A percentile compares a stretch with the other conserved stretches of the same genome.
Conservation (phyloP, 129 eudicot species). For the Calendula officinalis region DNA sequence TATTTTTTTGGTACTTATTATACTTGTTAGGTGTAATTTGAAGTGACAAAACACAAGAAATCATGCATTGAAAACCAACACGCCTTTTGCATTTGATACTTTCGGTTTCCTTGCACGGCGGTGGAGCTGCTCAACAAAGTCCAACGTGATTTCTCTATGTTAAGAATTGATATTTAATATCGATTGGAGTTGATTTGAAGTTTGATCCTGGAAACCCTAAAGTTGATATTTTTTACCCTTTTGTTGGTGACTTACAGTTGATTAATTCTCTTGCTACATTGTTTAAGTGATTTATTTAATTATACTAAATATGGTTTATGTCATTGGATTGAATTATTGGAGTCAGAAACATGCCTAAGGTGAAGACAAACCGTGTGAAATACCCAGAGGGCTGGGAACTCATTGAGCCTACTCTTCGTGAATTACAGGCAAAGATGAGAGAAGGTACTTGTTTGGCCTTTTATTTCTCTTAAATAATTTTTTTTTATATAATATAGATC, state of each 20-base stretch:
- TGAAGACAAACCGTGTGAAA: constrained; percentile 72
- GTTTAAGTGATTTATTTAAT: background rate
- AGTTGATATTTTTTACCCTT: background rate
- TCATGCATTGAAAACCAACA: too few relatives aligned
- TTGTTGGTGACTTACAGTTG: background rate
- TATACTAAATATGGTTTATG: background rate
- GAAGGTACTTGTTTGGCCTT: constrained; percentile 41
- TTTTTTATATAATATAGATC: background rate
- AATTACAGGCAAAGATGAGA: constrained; percentile 75
- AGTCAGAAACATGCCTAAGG: constrained; percentile 66
- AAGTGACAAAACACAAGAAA: too few relatives aligned
- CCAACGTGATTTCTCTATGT: too few relatives aligned
- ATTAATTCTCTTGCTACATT: background rate
- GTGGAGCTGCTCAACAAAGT: too few relatives aligned
- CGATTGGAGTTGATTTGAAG: too few relatives aligned
- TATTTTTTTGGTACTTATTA: background rate
- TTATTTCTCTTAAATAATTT: background rate
- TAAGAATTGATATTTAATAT: too few relatives aligned
- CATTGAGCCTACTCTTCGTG: constrained; percentile 70
- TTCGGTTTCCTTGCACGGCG: too few relatives aligned
- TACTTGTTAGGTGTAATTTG: constrained; percentile 10
- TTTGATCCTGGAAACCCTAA: constrained; percentile 11
- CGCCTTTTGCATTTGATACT: too few relatives aligned
- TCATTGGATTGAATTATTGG: constrained; percentile 15
- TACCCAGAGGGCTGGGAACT: constrained; percentile 85